Evolutionary conservation across 768 basidiomycete species (phyloP), one percentile per base, ranked within the genome.

Genomic region (Mycena alexandri): DNA sequence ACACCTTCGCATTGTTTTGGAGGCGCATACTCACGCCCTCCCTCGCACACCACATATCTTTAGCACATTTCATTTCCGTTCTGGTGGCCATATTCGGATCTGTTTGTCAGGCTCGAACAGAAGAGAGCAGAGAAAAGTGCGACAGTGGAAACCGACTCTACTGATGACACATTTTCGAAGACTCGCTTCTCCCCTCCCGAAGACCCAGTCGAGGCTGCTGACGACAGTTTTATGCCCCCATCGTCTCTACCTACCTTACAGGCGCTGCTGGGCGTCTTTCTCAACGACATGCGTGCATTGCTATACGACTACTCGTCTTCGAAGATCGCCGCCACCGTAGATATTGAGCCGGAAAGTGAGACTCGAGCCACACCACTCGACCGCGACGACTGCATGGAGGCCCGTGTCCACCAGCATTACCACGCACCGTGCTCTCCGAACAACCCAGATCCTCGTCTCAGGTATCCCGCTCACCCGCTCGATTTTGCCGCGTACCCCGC

Each of bases 391-490:
- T 14, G 11, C 33, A 24, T 13, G 43, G 63, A 58, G 48, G 43
- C 17, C 17, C 22, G 34, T 13, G 21, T 53, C 9, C 43, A 66
- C 19, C 34, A 55, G 51, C 43, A 59, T 46, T 68, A 58, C 25
- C 67, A 68, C 47, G 67, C 62, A 10, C 56, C 67, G 51, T 44
- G 44, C 34, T 59, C 57, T 5, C 67, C 67, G 17, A 68, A 68
- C 53, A 68, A 63, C 41, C 61, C 61, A 10, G 29, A 51, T 22
- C 67, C 56, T 19, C 7, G 42, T 7, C 1, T 63, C 16, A 4
- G 0, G 43, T 68, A 63, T 38, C 67, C 67, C 5, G 22, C 53
- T 3, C 67, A 68, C 52, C 61, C 57, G 43, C 62, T 68, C 21
- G 67, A 68, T 22, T 68, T 68, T 42, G 34, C 33, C n/a, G 38